These are phyloP conservation scores for Aureoboletus auriporus DNA, from an alignment of 768 basidiomycete species.

Conservation along the genomic window DNA sequence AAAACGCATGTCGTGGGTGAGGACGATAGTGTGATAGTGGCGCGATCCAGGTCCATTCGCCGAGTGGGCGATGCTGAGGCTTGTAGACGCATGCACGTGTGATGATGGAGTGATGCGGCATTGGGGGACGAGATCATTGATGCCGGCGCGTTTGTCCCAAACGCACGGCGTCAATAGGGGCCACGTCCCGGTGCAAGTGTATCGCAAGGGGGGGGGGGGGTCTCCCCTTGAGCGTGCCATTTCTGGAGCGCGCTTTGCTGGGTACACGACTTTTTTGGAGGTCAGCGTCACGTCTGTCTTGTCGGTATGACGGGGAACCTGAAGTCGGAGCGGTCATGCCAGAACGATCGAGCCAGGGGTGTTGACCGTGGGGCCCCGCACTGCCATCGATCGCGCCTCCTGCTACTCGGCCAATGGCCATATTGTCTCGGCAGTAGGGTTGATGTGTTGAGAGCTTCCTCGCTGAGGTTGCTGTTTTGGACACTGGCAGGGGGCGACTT, in stretches of 20 bases:
- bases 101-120: too few relatives aligned
- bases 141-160: too few relatives aligned
- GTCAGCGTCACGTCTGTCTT: too few relatives aligned
- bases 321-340: conserved; percentile 50
- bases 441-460: conserved; percentile 60
- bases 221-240: too few relatives aligned
- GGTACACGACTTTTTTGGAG: too few relatives aligned
- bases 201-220: too few relatives aligned
- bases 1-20: conserved; percentile 81
- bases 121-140: too few relatives aligned
- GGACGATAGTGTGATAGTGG: conserved; percentile 40
- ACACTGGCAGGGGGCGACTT: conserved; percentile 51
- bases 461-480: conserved; percentile 44
- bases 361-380: conserved; percentile 48
- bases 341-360: conserved; percentile 55
- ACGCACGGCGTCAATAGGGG: too few relatives aligned
- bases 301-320: too few relatives aligned
- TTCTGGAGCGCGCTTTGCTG: too few relatives aligned
- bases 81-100: conserved; percentile 40
- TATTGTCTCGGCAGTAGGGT: conserved; percentile 48
- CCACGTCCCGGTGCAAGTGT: too few relatives aligned
- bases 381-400: conserved; percentile 51
- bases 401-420: conserved; percentile 46
- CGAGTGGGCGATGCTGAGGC: conserved; percentile 60
- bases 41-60: conserved; percentile 66